Base-by-base conservation (phyloP, 2,329 filamentous ascomycete genomes). In the Mariannaea sp. region DNA sequence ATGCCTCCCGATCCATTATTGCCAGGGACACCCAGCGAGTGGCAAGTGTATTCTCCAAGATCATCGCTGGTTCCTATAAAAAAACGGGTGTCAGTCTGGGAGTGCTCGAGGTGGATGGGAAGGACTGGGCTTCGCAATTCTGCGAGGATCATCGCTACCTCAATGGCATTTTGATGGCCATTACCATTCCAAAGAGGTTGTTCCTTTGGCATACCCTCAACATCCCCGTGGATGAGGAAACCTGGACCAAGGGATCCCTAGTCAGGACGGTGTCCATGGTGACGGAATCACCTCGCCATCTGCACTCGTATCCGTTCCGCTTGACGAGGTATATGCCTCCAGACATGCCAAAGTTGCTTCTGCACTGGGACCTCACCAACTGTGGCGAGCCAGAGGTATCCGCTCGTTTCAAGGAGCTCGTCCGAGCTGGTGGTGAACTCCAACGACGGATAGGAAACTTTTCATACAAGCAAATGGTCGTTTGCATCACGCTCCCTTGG, bases 401-500 rank as follows among this genome's bases (percentile, higher is more conserved):
- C 8, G 36, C 46, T 7, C 47, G 52, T 7, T 55, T 55, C 47
- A 55, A 51, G 29, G 52, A 55, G 14, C 19, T 55, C 4, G 44
- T 55, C 16, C 41, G 30, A 17, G 42, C 30, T 7, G 52, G 52
- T 19, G 36, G 47, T 3, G 38, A 51, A 17, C 46, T 55, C 5
- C 35, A 55, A 35, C 22, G 35, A 7, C 45, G 30, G 22, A 47
- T 55, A 5, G 47, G 47, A 10, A 26, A 33, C 10, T 55, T 55
- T n/a, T 46, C 47, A 6, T 55, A 55, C 47, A 55, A 55, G 41
- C 52, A 55, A 13, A 42, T 55, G 35, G 41, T 55, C n/a, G 47
- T 55, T 5, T 55, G 52, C 42, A 38, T 55, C 29, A 55, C 47
- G 3, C 45, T 55, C 14, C 47, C 52, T 5, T 55, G 47, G 46